Conservation (phyloP, 805 yeast species). For the Hyphopichia homilentoma region DNA sequence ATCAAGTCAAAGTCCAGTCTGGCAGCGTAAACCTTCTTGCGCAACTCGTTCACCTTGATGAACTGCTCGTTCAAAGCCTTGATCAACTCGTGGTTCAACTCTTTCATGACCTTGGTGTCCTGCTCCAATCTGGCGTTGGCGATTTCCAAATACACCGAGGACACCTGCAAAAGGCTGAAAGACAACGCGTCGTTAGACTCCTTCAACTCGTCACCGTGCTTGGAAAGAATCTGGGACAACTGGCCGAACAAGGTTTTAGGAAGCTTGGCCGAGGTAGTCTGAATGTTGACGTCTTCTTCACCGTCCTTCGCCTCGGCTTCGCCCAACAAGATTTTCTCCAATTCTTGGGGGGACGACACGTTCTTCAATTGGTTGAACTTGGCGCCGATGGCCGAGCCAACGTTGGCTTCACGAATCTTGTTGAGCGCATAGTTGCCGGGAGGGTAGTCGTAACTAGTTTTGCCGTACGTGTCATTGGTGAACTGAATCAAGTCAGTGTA, state of each 20-base stretch:
- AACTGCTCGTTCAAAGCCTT: slow-evolving; percentile 54
- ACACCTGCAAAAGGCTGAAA: slow-evolving; percentile 50
- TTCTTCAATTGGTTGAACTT: slow-evolving; percentile 58
- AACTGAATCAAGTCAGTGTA: slow-evolving; percentile 48
- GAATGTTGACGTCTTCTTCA: slow-evolving; percentile 20
- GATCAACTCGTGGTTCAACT: slow-evolving; percentile 56
- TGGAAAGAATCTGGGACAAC: slow-evolving; percentile 52
- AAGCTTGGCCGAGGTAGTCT: slow-evolving; percentile 32
- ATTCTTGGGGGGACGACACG: slow-evolving; percentile 65
- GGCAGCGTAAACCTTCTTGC: slow-evolving; percentile 67
- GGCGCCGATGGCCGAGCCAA: slow-evolving; percentile 52
- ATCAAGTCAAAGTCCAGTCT: slow-evolving; percentile 68
- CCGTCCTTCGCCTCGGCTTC: slow-evolving; percentile 6
- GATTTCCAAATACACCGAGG: slow-evolving; percentile 56
- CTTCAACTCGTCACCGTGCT: slow-evolving; percentile 46
- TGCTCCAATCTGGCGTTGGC: slow-evolving; percentile 69
- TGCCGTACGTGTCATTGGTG: slow-evolving; percentile 56
- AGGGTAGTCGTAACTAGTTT: slow-evolving; percentile 79
- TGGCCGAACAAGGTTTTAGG: slow-evolving; percentile 78
- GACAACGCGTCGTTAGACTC: slow-evolving; percentile 47
- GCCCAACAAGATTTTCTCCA: slow-evolving; percentile 54
- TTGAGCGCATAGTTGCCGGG: slow-evolving; percentile 48
- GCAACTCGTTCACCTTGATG: slow-evolving; percentile 53
- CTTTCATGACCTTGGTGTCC: slow-evolving; percentile 58
- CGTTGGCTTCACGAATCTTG: slow-evolving; percentile 64